A percentile compares a stretch with the other conserved stretches of the same genome.
Evolutionary conservation across 2,329 filamentous ascomycete genomes (phyloP).

Genomic region (Aspergillus texensis): DNA sequence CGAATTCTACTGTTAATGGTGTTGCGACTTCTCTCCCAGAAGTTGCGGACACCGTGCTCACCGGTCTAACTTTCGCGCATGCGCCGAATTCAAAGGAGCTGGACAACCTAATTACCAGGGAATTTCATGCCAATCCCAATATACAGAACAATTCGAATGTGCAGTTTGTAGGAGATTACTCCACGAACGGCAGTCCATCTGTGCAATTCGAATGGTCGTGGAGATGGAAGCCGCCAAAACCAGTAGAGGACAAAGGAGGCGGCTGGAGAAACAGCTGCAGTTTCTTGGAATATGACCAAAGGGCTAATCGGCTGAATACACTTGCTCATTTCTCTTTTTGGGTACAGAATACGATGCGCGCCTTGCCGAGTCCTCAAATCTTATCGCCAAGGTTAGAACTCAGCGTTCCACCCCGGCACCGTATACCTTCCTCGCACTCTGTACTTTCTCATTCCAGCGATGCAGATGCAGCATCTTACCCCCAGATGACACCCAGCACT

Average conservation of each 20-base stretch:
- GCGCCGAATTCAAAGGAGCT: slow-evolving; percentile 84
- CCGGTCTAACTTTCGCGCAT: slow-evolving; percentile 88
- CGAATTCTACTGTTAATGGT: slow-evolving; percentile 53
- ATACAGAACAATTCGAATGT: slow-evolving; percentile 97
- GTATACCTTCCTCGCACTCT: slow-evolving; percentile 84
- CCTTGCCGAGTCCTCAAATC: slow-evolving; percentile 58
- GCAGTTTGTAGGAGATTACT: slow-evolving; percentile 88
- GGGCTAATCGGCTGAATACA: slow-evolving; percentile 84
- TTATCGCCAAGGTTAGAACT: slow-evolving; percentile 75
- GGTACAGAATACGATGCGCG: slow-evolving; percentile 61
- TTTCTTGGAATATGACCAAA: slow-evolving; percentile 95
- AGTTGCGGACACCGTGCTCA: slow-evolving; percentile 73
- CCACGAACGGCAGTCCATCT: slow-evolving; percentile 78
- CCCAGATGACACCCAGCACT: slow-evolving; percentile 28
- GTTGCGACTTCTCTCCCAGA: slow-evolving; percentile 55
- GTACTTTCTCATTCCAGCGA: slow-evolving; percentile 80
- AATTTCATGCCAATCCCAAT: slow-evolving; percentile 97
- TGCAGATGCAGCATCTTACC: slow-evolving; percentile 56
- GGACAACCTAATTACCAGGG: slow-evolving; percentile 88
- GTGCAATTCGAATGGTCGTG: slow-evolving; percentile 93
- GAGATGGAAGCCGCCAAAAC: slow-evolving; percentile 93
- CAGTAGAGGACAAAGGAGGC: slow-evolving; percentile 76
- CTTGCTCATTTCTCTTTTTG: slow-evolving; percentile 94
- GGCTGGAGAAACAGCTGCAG: slow-evolving; percentile 97
- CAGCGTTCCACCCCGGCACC: slow-evolving; percentile 71